phyloP scores from a whole-genome alignment of 371 early-diverging fungal genomes.

The Chytridium lagenaria region DNA sequence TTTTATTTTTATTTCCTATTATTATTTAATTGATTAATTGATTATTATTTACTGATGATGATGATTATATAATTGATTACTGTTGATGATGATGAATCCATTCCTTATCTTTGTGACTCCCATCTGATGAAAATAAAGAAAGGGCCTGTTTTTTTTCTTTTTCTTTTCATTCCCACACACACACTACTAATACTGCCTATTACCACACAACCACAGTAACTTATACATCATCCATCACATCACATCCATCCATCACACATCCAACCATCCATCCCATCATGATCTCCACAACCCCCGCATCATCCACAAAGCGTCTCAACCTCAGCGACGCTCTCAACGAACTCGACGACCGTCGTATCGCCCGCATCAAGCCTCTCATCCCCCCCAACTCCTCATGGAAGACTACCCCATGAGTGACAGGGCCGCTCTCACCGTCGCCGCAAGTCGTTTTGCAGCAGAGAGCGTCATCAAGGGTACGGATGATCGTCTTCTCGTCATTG shows the following conservation, averaged over 20 bases:
- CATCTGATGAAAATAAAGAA: no score
- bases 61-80: no score
- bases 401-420: slow-evolving; percentile 73
- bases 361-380: slow-evolving; percentile 87
- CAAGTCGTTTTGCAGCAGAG: slow-evolving; percentile 49
- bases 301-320: not conserved
- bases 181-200: not conserved
- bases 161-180: no score
- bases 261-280: no score
- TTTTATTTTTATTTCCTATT: no score
- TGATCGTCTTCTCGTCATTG: slow-evolving; percentile 84
- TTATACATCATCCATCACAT: no score
- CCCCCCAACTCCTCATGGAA: slow-evolving; percentile 93
- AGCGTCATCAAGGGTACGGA: slow-evolving; percentile 78
- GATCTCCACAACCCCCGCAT: not conserved
- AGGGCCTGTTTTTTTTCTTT: no score
- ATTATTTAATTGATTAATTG: no score
- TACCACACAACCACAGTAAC: no score
- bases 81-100: no score
- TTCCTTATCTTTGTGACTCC: no score
- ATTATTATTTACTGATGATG: no score
- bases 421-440: slow-evolving; percentile 64
- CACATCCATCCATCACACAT: not conserved
- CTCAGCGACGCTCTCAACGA: slow-evolving; percentile 74
- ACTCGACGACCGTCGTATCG: slow-evolving; percentile 91